Conservation (phyloP, 768 basidiomycete species). For the Boletales sp. region DNA sequence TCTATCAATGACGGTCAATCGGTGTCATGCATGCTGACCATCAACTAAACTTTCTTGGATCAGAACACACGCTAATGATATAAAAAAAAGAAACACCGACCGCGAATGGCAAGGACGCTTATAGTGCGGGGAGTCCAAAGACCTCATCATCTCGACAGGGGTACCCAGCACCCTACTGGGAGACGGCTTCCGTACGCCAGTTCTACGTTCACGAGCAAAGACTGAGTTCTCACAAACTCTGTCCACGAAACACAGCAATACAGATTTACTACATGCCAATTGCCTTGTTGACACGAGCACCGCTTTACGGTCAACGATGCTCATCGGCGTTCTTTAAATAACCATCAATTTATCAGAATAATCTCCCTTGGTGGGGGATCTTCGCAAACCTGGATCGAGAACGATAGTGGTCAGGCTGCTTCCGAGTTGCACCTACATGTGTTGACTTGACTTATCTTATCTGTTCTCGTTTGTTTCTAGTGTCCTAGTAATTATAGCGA, state of each 20-base stretch:
- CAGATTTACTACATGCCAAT: not conserved
- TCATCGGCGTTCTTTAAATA: not conserved
- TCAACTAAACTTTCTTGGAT: slow-evolving; percentile 8
- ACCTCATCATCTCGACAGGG: no score
- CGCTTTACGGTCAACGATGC: slow-evolving; percentile 2
- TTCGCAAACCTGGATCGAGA: not conserved
- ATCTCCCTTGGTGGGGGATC: not conserved
- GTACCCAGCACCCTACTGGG: not conserved
- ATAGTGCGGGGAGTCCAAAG: no score
- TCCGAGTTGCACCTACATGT: no score
- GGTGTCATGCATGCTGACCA: not conserved
- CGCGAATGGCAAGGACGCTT: no score
- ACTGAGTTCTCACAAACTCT: slow-evolving; percentile 4
- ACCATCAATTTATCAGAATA: slow-evolving; percentile 1
- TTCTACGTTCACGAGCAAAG: not conserved
- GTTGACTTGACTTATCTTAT: no score
- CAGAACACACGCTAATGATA: not conserved
- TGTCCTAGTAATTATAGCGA: not conserved
- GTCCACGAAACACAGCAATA: slow-evolving; percentile 5
- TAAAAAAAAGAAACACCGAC: no score
- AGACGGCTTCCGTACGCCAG: slow-evolving; percentile 2
- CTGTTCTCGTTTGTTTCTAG: not conserved
- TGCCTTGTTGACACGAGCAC: not conserved
- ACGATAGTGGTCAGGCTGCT: not conserved
- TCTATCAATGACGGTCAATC: not conserved